Evolutionary conservation across 2,329 filamentous ascomycete species (phyloP).

Genomic region (Passalora sequoiae): DNA sequence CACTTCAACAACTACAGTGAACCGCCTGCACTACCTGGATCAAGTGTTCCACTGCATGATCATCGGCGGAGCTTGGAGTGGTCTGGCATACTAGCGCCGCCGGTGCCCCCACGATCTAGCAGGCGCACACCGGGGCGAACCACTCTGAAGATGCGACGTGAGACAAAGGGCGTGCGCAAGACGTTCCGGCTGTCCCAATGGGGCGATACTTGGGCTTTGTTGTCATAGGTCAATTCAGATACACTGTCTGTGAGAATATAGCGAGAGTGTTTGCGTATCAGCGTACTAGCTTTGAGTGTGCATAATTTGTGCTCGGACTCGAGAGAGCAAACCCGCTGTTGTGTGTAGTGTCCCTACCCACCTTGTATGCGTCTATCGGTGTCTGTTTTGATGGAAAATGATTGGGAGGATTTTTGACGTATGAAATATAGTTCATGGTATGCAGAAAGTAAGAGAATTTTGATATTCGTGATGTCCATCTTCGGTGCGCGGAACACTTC

Average conservation of each 20-base stretch:
- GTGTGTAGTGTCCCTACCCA: not conserved
- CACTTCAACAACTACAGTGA: not conserved
- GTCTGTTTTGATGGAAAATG: no score
- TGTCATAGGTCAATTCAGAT: constrained; percentile 3
- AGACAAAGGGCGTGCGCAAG: constrained; percentile 4
- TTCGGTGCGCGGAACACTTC: no score
- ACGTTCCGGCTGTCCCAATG: constrained; percentile 1
- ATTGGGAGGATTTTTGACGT: no score
- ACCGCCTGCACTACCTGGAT: not conserved
- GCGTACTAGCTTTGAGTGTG: constrained; percentile 1
- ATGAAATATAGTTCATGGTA: no score
- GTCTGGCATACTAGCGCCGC: no score
- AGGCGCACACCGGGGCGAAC: not conserved
- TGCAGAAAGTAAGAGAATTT: no score
- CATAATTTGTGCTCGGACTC: not conserved
- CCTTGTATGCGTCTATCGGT: no score
- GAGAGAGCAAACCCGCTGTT: constrained; percentile 1
- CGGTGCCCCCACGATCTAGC: constrained; percentile 1
- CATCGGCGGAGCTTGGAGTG: no score
- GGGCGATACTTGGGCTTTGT: constrained; percentile 7
- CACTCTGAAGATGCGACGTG: not conserved
- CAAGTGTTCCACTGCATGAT: no score
- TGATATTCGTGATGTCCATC: no score
- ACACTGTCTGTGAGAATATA: constrained; percentile 1
- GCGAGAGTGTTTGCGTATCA: not conserved